These are phyloP conservation scores for Pythium periplocum DNA, from an alignment of 352 stramenopile genomes.

Conservation along the genomic window DNA sequence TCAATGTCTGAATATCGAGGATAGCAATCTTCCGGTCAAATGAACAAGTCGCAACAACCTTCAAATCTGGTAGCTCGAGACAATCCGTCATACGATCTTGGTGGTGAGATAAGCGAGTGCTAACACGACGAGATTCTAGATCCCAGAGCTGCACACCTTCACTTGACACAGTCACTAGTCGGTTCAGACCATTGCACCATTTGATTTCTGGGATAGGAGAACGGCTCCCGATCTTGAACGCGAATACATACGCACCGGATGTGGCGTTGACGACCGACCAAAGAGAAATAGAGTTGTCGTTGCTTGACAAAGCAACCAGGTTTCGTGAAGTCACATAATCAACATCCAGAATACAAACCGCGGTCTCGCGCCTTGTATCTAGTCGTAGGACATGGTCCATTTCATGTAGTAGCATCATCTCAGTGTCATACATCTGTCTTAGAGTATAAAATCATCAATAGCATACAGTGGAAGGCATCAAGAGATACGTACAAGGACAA, in stretches of 20 bases:
- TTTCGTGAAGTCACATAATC: conserved; percentile 54
- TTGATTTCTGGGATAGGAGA: conserved; percentile 46
- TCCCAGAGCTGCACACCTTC: conserved; percentile 56
- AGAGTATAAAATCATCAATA: neutral
- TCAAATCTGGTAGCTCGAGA: conserved; percentile 45
- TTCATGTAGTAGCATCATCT: conserved; percentile 60
- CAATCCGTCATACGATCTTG: conserved; percentile 49
- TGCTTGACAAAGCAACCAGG: conserved; percentile 44
- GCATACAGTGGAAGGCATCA: neutral
- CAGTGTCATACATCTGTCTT: conserved; percentile 53
- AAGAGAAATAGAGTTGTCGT: conserved; percentile 47
- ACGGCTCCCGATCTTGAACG: conserved; percentile 47
- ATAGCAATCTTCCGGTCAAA: conserved; percentile 76
- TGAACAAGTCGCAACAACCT: conserved; percentile 60
- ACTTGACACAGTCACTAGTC: conserved; percentile 22
- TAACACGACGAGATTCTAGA: conserved; percentile 36
- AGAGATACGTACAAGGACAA: conserved; percentile 36
- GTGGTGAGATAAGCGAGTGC: conserved; percentile 26
- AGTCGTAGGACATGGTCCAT: conserved; percentile 25
- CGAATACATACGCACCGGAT: conserved; percentile 56
- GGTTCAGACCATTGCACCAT: conserved; percentile 49
- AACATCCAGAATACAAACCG: conserved; percentile 43
- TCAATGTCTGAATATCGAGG: conserved; percentile 49
- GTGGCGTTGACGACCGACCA: conserved; percentile 65
- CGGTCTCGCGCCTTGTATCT: conserved; percentile 2